Percentiles rank a stretch among this genome's conserved stretches.
These are phyloP conservation scores for Curvularia verruculosa DNA, from an alignment of 2,329 filamentous ascomycete genomes.

Conservation along the genomic window DNA sequence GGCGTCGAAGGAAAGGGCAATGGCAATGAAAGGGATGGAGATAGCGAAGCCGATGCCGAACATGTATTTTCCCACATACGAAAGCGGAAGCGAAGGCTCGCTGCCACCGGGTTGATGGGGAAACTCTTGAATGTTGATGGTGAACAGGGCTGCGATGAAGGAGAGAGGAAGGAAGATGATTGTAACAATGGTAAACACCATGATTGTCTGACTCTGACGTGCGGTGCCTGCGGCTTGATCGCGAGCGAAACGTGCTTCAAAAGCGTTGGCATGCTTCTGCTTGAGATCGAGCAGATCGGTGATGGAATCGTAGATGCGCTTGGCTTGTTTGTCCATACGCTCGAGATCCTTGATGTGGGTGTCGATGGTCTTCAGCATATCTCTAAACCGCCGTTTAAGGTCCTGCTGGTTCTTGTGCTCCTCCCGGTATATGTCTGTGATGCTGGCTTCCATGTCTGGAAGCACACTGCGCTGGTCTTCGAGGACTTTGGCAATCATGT, in stretches of 20 bases:
- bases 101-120: constrained; percentile 41
- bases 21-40: constrained; percentile 57
- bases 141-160: constrained; percentile 63
- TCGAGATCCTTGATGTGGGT: constrained; percentile 65
- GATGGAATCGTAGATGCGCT: constrained; percentile 64
- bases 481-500: constrained; percentile 64
- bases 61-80: constrained; percentile 62
- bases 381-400: constrained; percentile 61
- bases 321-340: constrained; percentile 68
- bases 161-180: constrained; percentile 63
- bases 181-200: constrained; percentile 66
- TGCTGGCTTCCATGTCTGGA: constrained; percentile 54
- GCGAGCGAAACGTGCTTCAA: constrained; percentile 66
- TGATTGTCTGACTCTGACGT: constrained; percentile 61
- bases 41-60: constrained; percentile 63
- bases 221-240: constrained; percentile 68
- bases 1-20: constrained; percentile 55
- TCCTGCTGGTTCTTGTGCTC: constrained; percentile 52
- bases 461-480: constrained; percentile 58
- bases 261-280: constrained; percentile 71
- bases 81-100: constrained; percentile 50
- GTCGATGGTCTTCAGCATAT: constrained; percentile 64
- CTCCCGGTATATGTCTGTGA: constrained; percentile 49
- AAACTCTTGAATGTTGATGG: constrained; percentile 60
- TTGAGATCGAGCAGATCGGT: constrained; percentile 70